Evolutionary conservation across 225 moss, liverwort and hornwort genomes (phyloP).

Genomic region (Neckera pumila): DNA sequence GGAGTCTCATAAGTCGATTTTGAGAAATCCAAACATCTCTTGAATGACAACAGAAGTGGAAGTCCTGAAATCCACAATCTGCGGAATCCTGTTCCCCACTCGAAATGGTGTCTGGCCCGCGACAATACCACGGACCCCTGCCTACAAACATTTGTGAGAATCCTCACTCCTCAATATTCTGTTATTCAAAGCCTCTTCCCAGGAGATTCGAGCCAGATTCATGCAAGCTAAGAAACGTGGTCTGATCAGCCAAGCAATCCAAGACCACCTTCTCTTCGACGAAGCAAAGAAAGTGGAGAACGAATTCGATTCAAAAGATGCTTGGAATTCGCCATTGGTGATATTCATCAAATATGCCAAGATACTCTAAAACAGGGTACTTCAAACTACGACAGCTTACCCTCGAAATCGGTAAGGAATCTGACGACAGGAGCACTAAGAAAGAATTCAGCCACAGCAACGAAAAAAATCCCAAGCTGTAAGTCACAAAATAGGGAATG

Average conservation of each 20-base stretch:
- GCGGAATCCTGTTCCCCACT: neutral
- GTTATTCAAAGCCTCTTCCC: neutral
- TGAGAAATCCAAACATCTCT: neutral
- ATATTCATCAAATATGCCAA: neutral
- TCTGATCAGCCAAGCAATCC: neutral
- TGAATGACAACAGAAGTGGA: neutral
- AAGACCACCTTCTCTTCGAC: neutral
- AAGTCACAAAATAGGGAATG: neutral
- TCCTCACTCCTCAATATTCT: neutral
- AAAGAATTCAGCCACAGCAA: neutral
- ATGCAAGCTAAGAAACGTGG: neutral
- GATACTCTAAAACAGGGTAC: neutral
- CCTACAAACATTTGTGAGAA: neutral
- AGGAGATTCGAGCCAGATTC: neutral
- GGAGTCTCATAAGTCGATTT: neutral
- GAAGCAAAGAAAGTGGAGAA: neutral
- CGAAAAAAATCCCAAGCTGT: neutral
- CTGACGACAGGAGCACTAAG: neutral
- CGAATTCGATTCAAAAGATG: neutral
- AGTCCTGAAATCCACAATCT: neutral
- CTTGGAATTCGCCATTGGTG: neutral
- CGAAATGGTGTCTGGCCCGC: neutral
- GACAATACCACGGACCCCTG: neutral
- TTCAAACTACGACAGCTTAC: neutral
- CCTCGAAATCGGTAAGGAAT: neutral